Conservation (phyloP, 2,329 filamentous ascomycete genomes). For the Biscogniauxia marginata region DNA sequence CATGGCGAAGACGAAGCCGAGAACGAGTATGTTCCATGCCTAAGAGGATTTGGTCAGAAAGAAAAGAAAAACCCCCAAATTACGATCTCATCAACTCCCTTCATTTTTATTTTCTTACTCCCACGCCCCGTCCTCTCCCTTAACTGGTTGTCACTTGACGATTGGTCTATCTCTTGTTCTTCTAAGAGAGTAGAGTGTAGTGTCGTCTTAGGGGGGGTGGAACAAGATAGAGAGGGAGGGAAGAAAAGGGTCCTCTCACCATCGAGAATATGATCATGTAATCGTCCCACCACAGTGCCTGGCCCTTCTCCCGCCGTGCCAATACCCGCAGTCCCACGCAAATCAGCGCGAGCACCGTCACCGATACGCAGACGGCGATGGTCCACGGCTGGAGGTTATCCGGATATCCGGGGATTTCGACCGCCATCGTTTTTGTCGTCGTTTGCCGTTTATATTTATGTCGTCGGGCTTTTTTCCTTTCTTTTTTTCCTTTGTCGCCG, state of each 20-base stretch:
- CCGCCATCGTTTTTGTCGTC: background rate
- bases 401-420: constrained; percentile 16
- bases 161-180: too few relatives aligned
- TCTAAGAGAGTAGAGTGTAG: background rate
- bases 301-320: constrained; percentile 41
- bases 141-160: too few relatives aligned
- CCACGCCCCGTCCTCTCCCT: too few relatives aligned
- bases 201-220: background rate
- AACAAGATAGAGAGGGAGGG: too few relatives aligned
- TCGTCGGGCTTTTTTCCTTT: background rate
- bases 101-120: too few relatives aligned
- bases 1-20: constrained; percentile 50
- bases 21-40: constrained; percentile 42
- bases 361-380: constrained; percentile 38
- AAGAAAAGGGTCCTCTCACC: too few relatives aligned
- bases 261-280: constrained; percentile 48
- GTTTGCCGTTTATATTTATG: background rate
- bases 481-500: background rate
- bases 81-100: too few relatives aligned
- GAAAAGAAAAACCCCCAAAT: too few relatives aligned
- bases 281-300: constrained; percentile 51
- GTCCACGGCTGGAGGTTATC: constrained; percentile 44
- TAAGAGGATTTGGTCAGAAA: too few relatives aligned
- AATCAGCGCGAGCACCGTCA: constrained; percentile 41
- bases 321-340: constrained; percentile 40